These are phyloP conservation scores for Aristolochia contorta DNA, from an alignment of 164 flowering plant genomes.

Conservation along the genomic window DNA sequence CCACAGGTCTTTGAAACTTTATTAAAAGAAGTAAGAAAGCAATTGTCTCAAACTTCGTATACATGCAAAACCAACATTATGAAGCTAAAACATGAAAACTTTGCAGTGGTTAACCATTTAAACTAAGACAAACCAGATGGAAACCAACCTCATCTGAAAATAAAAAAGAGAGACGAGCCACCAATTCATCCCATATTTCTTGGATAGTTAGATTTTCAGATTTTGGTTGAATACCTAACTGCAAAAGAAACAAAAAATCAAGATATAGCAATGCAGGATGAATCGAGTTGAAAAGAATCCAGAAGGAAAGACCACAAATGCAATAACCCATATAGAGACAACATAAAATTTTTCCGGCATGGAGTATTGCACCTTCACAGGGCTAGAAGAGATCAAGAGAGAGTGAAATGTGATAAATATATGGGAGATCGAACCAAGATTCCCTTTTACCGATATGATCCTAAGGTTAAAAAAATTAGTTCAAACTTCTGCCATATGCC, in stretches of 20 bases:
- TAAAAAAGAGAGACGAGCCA: slow-evolving; percentile 45
- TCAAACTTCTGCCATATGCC: too few species aligned
- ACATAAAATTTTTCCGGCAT: too few species aligned
- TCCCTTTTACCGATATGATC: neutral
- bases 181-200: slow-evolving; percentile 56
- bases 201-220: slow-evolving; percentile 21
- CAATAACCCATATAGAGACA: neutral
- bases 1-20: neutral
- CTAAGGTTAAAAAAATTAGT: too few species aligned
- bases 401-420: too few species aligned
- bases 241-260: slow-evolving; percentile 17
- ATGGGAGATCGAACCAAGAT: too few species aligned
- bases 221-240: slow-evolving; percentile 56
- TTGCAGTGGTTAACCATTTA: neutral
- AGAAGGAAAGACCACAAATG: neutral
- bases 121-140: neutral
- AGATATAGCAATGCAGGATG: neutral
- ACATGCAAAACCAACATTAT: neutral
- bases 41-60: too few species aligned
- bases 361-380: too few species aligned
- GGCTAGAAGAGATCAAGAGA: too few species aligned
- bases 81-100: neutral
- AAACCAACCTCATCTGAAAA: slow-evolving; percentile 73
- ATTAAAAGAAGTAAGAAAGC: neutral
- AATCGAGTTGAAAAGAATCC: neutral